Evolutionary conservation across 1,139 yeast genomes (phyloP), one percentile per base, ranked within the genome.

Genomic region (Debaryomyces coudertii): DNA sequence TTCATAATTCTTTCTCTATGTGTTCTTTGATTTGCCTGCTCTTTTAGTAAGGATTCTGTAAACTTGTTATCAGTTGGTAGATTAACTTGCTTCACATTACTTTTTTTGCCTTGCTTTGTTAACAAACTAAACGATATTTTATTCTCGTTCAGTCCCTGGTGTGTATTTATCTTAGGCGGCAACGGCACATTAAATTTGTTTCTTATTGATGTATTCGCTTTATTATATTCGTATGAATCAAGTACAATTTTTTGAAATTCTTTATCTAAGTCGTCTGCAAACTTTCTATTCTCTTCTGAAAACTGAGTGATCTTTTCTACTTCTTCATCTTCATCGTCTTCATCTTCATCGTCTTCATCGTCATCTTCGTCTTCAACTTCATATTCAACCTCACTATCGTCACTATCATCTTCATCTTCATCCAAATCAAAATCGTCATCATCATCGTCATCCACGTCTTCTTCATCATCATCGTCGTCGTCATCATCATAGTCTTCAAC

Each of bases 101-200:
- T 62, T 43, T 69, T 72, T 54, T 77, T 80, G 2, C 86, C 87
- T 27, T 60, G 59, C 49, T 62, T 80, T 1, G 84, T 74, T 44
- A 85, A 63, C 47, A 85, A 70, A 6, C 79, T 77, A 56, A 85
- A 84, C 7, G 79, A 67, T 7, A 76, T 66, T 41, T 64, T 65
- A 22, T 38, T 63, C 14, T 36, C 36, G 27, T 23, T 28, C 9
- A 20, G 34, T 8, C 20, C 28, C 28, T 23, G 25, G 2, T 40
- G 18, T 6, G 46, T 36, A 11, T 36, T 8, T 7, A 49, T 29
- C 9, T 48, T 55, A 7, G 56, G 46, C 11, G 63, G 66, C 14
- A 57, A 34, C 1, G 71, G 66, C 28, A 65, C 55, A 16, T 54
- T 54, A 36, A 63, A 51, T 42, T 57, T 60, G 7, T 46, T 47